Conservation (phyloP, 2,329 filamentous ascomycete species). For the Myrmaecium sp. region DNA sequence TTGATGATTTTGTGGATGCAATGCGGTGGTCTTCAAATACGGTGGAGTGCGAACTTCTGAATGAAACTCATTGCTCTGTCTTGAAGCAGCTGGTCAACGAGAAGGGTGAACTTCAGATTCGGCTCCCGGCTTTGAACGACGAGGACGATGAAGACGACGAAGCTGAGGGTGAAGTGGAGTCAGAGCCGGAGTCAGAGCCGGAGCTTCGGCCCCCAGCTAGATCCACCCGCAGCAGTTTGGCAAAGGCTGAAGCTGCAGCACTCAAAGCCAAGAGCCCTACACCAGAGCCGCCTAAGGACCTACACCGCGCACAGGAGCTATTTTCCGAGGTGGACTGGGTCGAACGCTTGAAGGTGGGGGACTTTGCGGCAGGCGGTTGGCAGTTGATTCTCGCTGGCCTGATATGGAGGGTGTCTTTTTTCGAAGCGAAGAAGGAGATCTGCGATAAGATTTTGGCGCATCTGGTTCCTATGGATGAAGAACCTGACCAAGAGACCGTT, state of each 20-base stretch:
- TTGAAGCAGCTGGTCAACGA: conserved; percentile 71
- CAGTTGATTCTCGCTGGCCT: conserved; percentile 76
- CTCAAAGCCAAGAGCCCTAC: conserved; percentile 26
- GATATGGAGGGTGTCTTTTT: conserved; percentile 67
- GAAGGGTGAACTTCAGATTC: conserved; percentile 65
- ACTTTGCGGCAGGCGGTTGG: conserved; percentile 84
- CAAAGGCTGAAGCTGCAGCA: conserved; percentile 60
- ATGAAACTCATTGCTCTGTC: conserved; percentile 82
- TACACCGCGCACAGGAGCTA: conserved; percentile 59
- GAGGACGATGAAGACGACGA: conserved; percentile 16
- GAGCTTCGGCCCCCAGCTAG: conserved; percentile 61
- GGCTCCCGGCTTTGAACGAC: conserved; percentile 51
- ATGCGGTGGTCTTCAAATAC: conserved; percentile 62
- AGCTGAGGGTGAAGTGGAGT: too few relatives aligned
- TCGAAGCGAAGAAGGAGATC: conserved; percentile 46
- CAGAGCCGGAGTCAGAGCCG: conserved; percentile 38
- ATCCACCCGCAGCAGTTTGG: conserved; percentile 71
- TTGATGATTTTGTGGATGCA: conserved; percentile 87
- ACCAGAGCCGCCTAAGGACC: conserved; percentile 16
- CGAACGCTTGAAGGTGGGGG: conserved; percentile 62
- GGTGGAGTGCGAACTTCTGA: conserved; percentile 64
- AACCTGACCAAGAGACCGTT: conserved; percentile 61
- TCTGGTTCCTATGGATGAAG: conserved; percentile 61
- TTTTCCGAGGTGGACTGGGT: conserved; percentile 67
- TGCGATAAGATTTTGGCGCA: conserved; percentile 68